Conservation (phyloP, 176 grass and related monocot genomes). For the Alopecurus myosuroides region DNA sequence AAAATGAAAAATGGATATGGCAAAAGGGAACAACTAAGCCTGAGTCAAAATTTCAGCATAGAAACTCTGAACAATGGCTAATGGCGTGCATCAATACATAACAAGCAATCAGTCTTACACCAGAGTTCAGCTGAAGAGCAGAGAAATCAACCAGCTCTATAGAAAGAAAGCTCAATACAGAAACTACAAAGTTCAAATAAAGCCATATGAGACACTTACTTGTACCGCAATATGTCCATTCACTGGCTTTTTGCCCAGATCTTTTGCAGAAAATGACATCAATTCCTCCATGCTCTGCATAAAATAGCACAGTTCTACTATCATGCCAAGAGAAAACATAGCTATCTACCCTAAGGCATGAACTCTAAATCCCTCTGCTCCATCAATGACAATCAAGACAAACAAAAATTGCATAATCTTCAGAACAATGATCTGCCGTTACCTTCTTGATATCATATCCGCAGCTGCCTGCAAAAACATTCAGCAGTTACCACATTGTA, state of each 20-base stretch:
- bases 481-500: conserved; percentile 16
- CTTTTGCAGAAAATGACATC: conserved; percentile 56
- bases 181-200: conserved; percentile 10
- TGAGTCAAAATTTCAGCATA: background rate
- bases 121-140: background rate
- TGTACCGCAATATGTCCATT: conserved; percentile 19
- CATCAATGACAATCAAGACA: background rate
- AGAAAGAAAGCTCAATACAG: conserved; percentile 1
- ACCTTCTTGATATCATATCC: conserved; percentile 91
- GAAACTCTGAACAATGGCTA: background rate
- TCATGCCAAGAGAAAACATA: conserved; percentile 4
- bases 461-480: conserved; percentile 59
- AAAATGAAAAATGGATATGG: background rate
- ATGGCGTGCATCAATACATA: background rate
- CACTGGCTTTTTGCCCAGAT: conserved; percentile 42
- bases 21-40: background rate
- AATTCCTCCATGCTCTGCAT: conserved; percentile 86
- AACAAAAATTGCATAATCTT: conserved; percentile 25
- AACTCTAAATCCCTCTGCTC: background rate
- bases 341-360: background rate
- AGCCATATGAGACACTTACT: conserved; percentile 32
- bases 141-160: background rate
- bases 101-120: background rate
- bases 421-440: background rate
- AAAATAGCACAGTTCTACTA: conserved; percentile 13